Conservation (phyloP, 176 grass and related monocot species). For the Lolium perenne region DNA sequence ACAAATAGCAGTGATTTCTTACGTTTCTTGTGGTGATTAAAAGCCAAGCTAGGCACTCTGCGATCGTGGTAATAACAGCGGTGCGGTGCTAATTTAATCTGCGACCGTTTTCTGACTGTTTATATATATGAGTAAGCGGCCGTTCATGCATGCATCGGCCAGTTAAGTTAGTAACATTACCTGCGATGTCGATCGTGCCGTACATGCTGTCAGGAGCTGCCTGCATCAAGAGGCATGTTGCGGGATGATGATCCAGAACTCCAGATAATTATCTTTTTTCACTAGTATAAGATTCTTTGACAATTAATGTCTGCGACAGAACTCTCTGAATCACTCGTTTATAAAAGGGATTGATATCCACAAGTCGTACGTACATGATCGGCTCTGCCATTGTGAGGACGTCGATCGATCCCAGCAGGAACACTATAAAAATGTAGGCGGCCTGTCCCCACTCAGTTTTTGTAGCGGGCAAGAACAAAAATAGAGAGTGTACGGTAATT, state of each 20-base stretch:
- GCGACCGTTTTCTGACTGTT: neutral
- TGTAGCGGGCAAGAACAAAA: neutral
- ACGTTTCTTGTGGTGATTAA: constrained; percentile 33
- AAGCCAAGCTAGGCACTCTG: neutral
- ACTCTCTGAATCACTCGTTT: neutral
- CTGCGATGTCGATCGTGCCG: neutral
- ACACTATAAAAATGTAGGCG: neutral
- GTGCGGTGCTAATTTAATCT: neutral
- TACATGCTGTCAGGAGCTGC: no score
- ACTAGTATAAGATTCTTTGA: no score
- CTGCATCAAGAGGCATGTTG: no score
- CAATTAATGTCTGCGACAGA: no score
- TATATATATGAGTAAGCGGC: neutral
- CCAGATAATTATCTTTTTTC: no score
- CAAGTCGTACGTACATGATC: neutral
- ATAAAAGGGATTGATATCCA: neutral
- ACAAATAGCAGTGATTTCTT: neutral
- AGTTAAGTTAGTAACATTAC: neutral
- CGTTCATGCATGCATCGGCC: neutral
- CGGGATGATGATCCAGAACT: no score
- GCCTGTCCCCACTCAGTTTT: neutral
- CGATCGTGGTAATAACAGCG: no score
- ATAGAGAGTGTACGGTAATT: neutral
- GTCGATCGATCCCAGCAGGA: neutral
- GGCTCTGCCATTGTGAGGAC: neutral